Percentiles rank a stretch among this genome's conserved stretches.
phyloP scores from a whole-genome alignment of 2,329 filamentous ascomycete genomes.

The Colletotrichum tofieldiae region DNA sequence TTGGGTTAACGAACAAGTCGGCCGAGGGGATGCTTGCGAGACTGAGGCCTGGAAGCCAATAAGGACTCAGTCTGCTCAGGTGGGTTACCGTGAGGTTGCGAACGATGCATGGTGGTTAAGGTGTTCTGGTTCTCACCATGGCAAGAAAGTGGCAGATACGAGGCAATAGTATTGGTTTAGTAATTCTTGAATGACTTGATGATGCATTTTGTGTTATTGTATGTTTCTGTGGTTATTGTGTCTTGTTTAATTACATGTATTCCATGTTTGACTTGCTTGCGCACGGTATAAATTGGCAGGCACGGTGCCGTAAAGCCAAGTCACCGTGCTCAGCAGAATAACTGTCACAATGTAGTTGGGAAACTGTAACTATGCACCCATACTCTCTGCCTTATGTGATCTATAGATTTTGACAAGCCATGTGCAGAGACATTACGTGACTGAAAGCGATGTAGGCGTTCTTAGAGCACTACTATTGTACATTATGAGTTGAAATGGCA shows the following conservation, averaged over 20 bases:
- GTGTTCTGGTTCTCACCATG: background rate
- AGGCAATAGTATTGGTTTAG: no score
- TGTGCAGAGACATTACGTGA: background rate
- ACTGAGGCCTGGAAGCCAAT: conserved; percentile 3
- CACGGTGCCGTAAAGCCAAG: no score
- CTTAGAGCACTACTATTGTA: background rate
- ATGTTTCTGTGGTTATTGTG: no score
- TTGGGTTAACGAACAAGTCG: conserved; percentile 1
- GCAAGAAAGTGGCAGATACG: background rate
- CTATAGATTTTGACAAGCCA: no score
- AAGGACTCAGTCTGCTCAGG: background rate
- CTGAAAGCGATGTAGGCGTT: background rate
- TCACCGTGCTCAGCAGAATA: no score
- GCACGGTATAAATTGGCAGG: no score
- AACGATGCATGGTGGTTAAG: background rate
- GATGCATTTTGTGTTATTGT: background rate
- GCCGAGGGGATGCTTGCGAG: conserved; percentile 2
- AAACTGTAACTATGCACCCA: no score
- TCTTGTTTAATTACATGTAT: no score
- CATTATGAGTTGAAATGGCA: background rate
- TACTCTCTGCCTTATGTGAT: no score
- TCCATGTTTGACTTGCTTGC: no score
- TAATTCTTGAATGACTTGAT: background rate
- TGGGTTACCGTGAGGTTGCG: background rate
- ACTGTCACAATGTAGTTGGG: no score